These are phyloP conservation scores for Lophiotrema nucula DNA, from an alignment of 495 filamentous ascomycete species.

Conservation along the genomic window DNA sequence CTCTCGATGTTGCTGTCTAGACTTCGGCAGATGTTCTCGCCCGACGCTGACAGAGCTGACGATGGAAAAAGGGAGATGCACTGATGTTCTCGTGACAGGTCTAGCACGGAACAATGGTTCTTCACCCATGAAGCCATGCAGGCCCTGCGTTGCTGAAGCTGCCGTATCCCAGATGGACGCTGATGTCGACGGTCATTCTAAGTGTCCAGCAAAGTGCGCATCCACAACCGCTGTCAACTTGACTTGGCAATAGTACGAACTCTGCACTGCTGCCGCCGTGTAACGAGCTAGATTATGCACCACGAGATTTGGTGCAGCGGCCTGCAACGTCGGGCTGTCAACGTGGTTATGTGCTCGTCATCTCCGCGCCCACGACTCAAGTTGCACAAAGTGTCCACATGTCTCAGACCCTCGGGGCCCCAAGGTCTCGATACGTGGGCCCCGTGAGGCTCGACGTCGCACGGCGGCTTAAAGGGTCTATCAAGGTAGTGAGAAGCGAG, in stretches of 20 bases:
- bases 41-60: too few species aligned
- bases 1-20: too few species aligned
- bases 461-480: neutral
- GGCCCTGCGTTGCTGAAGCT: neutral
- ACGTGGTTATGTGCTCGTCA: slow-evolving; percentile 7
- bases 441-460: neutral
- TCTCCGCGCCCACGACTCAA: neutral
- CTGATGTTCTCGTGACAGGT: too few species aligned
- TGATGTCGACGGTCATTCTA: too few species aligned
- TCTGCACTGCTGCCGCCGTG: slow-evolving; percentile 1
- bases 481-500: neutral
- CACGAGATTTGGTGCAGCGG: slow-evolving; percentile 20
- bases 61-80: too few species aligned
- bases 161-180: too few species aligned
- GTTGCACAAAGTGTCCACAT: slow-evolving; percentile 15
- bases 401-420: slow-evolving; percentile 17
- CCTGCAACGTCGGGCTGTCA: neutral
- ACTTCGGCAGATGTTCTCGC: too few species aligned
- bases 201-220: too few species aligned
- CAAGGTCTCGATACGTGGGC: neutral
- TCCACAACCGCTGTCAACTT: slow-evolving; percentile 4
- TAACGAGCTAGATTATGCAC: slow-evolving; percentile 26
- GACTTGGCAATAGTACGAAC: neutral
- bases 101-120: slow-evolving; percentile 7
- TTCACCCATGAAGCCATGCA: neutral